Conservation (phyloP, 2,329 filamentous ascomycete genomes). For the Arthroderma uncinatum region DNA sequence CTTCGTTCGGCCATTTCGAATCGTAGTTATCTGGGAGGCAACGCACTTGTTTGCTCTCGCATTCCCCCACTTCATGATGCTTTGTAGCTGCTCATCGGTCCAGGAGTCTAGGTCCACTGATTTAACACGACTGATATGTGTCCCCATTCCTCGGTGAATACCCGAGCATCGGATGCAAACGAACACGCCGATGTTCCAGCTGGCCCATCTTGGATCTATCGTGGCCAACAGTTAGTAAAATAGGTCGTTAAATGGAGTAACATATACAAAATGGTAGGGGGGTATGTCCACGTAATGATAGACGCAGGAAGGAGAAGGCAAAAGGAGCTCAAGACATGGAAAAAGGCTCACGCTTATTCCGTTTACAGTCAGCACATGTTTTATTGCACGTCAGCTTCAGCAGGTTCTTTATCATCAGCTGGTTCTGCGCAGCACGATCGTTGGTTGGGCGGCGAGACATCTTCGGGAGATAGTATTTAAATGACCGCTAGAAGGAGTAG, state of each 20-base stretch:
- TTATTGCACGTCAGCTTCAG: constrained; percentile 94
- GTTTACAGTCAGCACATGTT: constrained; percentile 95
- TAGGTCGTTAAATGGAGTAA: neutral
- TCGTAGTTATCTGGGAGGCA: constrained; percentile 8
- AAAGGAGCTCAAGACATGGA: constrained; percentile 6
- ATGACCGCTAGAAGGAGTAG: neutral
- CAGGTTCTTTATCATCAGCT: constrained; percentile 83
- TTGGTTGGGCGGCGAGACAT: constrained; percentile 44
- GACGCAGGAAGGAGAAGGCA: neutral
- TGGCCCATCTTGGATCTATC: constrained; percentile 92
- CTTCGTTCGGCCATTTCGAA: constrained; percentile 19
- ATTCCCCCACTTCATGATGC: constrained; percentile 91
- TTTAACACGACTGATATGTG: constrained; percentile 95
- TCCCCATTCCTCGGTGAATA: constrained; percentile 97
- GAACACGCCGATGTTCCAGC: constrained; percentile 96
- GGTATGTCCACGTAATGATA: neutral
- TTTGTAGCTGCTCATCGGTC: constrained; percentile 96
- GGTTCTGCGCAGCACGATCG: constrained; percentile 85
- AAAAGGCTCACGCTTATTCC: constrained; percentile 72
- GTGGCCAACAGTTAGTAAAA: neutral
- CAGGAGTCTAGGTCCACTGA: constrained; percentile 95
- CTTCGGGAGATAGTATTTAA: neutral
- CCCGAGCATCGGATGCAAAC: constrained; percentile 97
- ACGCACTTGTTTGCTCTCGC: constrained; percentile 80
- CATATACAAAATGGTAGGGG: neutral